Percentiles rank a stretch among this genome's conserved stretches.
Conservation (phyloP, 257 asterid genomes). For the Solanum chmielewskii region DNA sequence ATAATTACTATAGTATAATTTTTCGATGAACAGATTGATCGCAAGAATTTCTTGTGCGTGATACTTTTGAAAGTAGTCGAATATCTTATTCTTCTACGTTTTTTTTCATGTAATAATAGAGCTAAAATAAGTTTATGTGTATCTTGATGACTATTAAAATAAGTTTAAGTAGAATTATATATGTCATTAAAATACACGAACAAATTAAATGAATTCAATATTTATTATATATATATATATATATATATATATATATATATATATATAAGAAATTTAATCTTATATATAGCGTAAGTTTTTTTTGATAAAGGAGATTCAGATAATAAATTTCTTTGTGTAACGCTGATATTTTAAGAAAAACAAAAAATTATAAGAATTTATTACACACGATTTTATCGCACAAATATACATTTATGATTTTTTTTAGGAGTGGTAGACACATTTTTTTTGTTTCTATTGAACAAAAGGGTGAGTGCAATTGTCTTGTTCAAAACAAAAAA, state of each 20-base stretch:
- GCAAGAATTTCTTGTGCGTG: not conserved
- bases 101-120: not conserved
- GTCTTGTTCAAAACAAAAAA: not conserved
- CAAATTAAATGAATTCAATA: not conserved
- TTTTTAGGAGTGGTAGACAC: not conserved
- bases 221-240: not conserved
- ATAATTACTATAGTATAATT: not conserved
- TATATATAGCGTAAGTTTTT: not conserved
- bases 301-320: rapidly evolving
- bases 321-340: too few relatives aligned
- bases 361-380: not conserved
- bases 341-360: too few relatives aligned
- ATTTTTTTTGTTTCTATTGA: not conserved
- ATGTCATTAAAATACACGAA: too few relatives aligned
- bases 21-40: not conserved
- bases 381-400: rapidly evolving
- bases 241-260: not conserved
- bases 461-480: not conserved
- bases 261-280: too few relatives aligned
- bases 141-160: too few relatives aligned
- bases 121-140: not conserved
- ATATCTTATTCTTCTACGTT: too few relatives aligned
- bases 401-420: not conserved
- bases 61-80: too few relatives aligned
- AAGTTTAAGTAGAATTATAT: not conserved